Base-by-base conservation (phyloP, 2,329 filamentous ascomycete genomes). In the Sphaerulina vaccinii region DNA sequence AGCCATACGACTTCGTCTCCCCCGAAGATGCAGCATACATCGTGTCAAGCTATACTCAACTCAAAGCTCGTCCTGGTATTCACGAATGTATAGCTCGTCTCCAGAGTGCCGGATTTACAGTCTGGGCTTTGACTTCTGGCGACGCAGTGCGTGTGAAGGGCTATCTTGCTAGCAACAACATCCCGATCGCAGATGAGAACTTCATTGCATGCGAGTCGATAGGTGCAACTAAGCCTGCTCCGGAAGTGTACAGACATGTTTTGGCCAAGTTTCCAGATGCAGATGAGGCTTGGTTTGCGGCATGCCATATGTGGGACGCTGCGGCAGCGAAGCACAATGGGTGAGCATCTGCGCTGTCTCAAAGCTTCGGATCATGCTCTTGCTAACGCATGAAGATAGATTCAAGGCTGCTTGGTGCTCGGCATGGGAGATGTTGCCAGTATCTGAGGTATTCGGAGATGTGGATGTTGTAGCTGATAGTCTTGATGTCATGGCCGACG, bases 221-320 rank as follows among this genome's bases (percentile, higher is more conserved):
- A 3, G 27, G 27, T 3, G 8, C 4, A 13, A 29, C 3, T 9
- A 29, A 29, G n/a, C 27, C 27, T 29, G 27, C 27, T 29, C 27
- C 27, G 9, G 27, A 29, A 13, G 27, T 29, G 27, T 29, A 29
- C n/a, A 3, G 27, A 5, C 8, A 29, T 9, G 27, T 29, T 9
- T 10, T 5, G 27, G 27, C 4, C 3, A 65, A 60, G 39, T 72
- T 80, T 45, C 69, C 29, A 5, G 35, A 45, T 0, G 66, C 49
- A 2, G 57, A 74, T 32, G 52, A 63, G 53, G 71, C 70, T 29
- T 82, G 79, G 79, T 82, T 81, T 62, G 79, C 77, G 1, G 79
- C 80, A 1, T 79, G 77, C 18, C 80, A 82, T 65, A 76, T 78
- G 71, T 82, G 79, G 80, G 79, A 83, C 68, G 77, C 79, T 1